phyloP scores from a whole-genome alignment of 306 rosid species.

The Quercus ilex region DNA sequence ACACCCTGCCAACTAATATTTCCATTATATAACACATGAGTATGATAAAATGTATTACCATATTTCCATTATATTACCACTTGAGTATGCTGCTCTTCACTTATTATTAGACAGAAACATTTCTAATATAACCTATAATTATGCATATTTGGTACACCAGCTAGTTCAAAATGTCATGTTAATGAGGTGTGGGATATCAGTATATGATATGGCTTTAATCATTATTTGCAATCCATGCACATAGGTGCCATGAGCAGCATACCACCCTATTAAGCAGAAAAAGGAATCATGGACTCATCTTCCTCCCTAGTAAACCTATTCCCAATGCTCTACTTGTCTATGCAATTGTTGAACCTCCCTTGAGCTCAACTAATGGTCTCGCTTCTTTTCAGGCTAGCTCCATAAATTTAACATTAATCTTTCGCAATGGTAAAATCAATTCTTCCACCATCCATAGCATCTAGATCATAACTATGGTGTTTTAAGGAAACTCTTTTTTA shows the following conservation, averaged over 20 bases:
- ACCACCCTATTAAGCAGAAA: neutral
- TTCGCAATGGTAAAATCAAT: neutral
- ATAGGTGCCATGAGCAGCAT: neutral
- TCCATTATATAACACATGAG: too few relatives aligned
- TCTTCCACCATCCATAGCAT: neutral
- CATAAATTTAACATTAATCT: neutral
- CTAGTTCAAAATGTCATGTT: neutral
- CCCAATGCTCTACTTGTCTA: neutral
- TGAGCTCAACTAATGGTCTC: neutral
- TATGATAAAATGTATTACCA: neutral
- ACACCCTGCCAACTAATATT: too few relatives aligned
- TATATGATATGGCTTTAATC: neutral
- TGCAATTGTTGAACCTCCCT: neutral
- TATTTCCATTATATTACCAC: too few relatives aligned
- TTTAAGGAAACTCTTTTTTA: neutral
- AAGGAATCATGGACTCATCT: neutral
- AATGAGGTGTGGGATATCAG: neutral
- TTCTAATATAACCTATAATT: neutral
- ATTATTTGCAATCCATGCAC: neutral
- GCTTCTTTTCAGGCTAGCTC: neutral
- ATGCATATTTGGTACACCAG: neutral
- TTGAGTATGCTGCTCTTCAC: neutral
- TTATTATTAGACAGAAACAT: neutral
- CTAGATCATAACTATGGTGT: neutral
- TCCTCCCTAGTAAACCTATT: neutral